Conservation (phyloP, 345 rosid genomes). For the Draba incana region DNA sequence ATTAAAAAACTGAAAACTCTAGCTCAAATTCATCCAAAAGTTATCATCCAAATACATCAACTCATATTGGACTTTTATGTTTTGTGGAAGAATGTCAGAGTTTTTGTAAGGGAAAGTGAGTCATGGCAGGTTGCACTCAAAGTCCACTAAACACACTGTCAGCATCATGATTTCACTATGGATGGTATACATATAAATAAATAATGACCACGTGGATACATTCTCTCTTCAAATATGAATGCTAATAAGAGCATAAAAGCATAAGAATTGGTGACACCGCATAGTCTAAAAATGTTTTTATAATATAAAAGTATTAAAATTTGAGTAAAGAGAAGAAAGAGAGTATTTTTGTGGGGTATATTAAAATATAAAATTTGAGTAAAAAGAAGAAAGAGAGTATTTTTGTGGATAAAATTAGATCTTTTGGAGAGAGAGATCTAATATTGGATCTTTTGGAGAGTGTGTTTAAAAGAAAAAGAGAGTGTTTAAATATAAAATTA, state of each 20-base stretch:
- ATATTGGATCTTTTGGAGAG: too few relatives aligned
- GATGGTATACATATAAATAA: slow-evolving; percentile 9
- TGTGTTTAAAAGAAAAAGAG: too few relatives aligned
- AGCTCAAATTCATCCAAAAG: slow-evolving; percentile 26
- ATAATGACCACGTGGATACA: slow-evolving; percentile 16
- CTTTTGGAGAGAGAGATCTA: too few relatives aligned
- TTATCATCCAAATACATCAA: not conserved
- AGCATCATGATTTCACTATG: slow-evolving; percentile 41
- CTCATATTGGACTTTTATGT: slow-evolving; percentile 25
- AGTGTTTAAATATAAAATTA: too few relatives aligned
- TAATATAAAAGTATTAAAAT: too few relatives aligned
- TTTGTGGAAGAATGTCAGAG: slow-evolving; percentile 42
- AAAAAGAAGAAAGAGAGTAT: too few relatives aligned
- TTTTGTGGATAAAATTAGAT: too few relatives aligned
- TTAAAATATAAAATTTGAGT: too few relatives aligned
- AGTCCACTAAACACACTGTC: slow-evolving; percentile 39
- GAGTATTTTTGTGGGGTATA: too few relatives aligned
- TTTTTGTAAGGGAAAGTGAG: slow-evolving; percentile 27
- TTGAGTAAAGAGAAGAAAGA: too few relatives aligned
- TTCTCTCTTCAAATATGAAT: not conserved
- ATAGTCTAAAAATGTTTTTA: too few relatives aligned
- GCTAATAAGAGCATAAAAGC: not conserved
- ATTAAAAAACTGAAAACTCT: slow-evolving; percentile 1
- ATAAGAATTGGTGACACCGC: too few relatives aligned
- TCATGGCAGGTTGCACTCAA: slow-evolving; percentile 44